Evolutionary conservation across 192 early-diverging fungal species (phyloP).

Genomic region (Gonapodya prolifera): DNA sequence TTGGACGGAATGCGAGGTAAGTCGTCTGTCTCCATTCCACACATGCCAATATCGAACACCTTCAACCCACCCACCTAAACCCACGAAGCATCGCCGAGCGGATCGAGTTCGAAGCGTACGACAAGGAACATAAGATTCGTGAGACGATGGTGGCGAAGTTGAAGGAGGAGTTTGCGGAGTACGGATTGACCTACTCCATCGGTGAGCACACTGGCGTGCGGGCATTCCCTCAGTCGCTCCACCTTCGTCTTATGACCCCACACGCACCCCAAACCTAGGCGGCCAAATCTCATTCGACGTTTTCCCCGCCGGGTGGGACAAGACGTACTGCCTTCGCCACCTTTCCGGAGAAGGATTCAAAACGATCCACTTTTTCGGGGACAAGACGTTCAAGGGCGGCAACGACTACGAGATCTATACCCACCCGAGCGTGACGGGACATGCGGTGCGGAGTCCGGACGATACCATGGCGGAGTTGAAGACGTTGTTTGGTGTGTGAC

Average conservation of each 20-base stretch:
- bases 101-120: constrained; percentile 82
- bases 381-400: constrained; percentile 86
- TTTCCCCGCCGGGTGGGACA: constrained; percentile 98
- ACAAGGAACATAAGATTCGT: constrained; percentile 73
- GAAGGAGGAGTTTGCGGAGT: constrained; percentile 71
- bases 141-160: constrained; percentile 73
- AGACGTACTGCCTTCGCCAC: constrained; percentile 94
- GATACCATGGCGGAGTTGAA: constrained; percentile 11
- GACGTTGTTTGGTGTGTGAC: too few species aligned
- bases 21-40: constrained; percentile 1
- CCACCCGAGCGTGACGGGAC: constrained; percentile 67
- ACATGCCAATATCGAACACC: background rate
- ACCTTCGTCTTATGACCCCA: too few species aligned
- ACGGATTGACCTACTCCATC: constrained; percentile 86
- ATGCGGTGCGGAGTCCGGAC: constrained; percentile 50
- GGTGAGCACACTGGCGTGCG: constrained; percentile 23
- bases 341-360: constrained; percentile 75
- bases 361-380: constrained; percentile 95
- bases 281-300: constrained; percentile 99
- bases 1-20: constrained; percentile 87
- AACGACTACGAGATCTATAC: constrained; percentile 97
- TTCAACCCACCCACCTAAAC: background rate
- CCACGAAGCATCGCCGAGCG: constrained; percentile 59
- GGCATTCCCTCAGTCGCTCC: background rate
- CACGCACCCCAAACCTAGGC: constrained; percentile 32